Conservation (phyloP, 2,329 filamentous ascomycete species). For the Coniochaeta hoffmannii region DNA sequence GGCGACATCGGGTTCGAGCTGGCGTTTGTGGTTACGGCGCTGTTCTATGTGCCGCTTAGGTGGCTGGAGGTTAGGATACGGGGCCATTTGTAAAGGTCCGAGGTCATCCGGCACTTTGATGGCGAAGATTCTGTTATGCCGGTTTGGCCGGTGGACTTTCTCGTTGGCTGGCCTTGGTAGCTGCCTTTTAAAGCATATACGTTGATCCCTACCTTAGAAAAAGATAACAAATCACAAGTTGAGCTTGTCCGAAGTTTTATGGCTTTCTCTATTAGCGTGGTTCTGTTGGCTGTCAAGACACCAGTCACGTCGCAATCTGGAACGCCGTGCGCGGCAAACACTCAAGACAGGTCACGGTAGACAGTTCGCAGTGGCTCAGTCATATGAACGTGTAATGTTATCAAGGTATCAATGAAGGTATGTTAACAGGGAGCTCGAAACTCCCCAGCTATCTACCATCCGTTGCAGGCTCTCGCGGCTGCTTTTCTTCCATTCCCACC, state of each 20-base stretch:
- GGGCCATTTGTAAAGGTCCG: constrained; percentile 18
- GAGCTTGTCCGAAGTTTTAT: too few species aligned
- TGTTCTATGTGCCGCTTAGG: constrained; percentile 40
- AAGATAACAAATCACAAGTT: too few species aligned
- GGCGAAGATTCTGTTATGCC: too few species aligned
- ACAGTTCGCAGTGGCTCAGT: background rate
- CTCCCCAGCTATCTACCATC: background rate
- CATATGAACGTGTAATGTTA: background rate
- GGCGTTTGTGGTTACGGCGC: constrained; percentile 43
- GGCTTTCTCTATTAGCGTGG: too few species aligned
- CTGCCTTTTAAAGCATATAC: too few species aligned
- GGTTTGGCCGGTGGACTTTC: too few species aligned
- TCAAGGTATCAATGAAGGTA: background rate
- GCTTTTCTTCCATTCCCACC: background rate
- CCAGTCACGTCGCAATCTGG: too few species aligned
- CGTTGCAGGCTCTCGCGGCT: background rate
- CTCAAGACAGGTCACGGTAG: background rate
- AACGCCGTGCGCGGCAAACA: too few species aligned
- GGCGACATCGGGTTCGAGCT: constrained; percentile 62
- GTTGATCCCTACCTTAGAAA: too few species aligned
- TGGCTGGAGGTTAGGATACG: constrained; percentile 30
- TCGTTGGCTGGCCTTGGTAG: too few species aligned
- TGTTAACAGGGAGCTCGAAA: background rate
- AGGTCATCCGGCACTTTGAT: too few species aligned
- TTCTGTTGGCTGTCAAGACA: too few species aligned